These are phyloP conservation scores for Triticum aestivum DNA, from an alignment of 176 grass and related monocot genomes.

Conservation along the genomic window DNA sequence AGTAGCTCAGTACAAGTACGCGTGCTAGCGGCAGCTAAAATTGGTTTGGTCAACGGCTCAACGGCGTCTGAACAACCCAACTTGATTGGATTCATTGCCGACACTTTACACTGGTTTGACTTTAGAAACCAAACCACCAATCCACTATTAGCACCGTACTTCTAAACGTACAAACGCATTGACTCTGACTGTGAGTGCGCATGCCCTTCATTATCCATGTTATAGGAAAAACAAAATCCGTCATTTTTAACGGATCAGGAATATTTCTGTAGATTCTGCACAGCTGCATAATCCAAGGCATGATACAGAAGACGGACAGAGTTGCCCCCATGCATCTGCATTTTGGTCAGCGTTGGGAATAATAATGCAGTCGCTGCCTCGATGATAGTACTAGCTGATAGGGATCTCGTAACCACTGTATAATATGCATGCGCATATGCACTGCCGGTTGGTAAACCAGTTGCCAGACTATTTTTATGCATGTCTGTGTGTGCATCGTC, in stretches of 20 bases:
- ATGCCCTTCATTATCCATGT: not conserved
- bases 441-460: slow-evolving; percentile 41
- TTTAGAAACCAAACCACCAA: too few relatives aligned
- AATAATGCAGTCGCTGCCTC: slow-evolving; percentile 27
- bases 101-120: not conserved
- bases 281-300: not conserved
- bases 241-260: not conserved
- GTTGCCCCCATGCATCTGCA: not conserved
- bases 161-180: too few relatives aligned
- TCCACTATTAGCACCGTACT: too few relatives aligned
- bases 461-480: slow-evolving; percentile 11
- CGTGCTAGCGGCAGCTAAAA: not conserved
- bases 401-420: slow-evolving; percentile 51
- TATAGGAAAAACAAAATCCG: not conserved
- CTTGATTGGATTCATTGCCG: slow-evolving; percentile 5
- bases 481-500: not conserved
- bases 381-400: slow-evolving; percentile 27
- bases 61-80: not conserved
- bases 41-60: slow-evolving; percentile 18
- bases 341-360: slow-evolving; percentile 5
- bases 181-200: not conserved
- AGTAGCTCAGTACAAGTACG: too few relatives aligned
- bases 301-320: not conserved
- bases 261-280: not conserved
- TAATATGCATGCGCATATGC: slow-evolving; percentile 18